Base-by-base conservation (phyloP, 2,329 filamentous ascomycete species). In the Fusarium zealandicum region DNA sequence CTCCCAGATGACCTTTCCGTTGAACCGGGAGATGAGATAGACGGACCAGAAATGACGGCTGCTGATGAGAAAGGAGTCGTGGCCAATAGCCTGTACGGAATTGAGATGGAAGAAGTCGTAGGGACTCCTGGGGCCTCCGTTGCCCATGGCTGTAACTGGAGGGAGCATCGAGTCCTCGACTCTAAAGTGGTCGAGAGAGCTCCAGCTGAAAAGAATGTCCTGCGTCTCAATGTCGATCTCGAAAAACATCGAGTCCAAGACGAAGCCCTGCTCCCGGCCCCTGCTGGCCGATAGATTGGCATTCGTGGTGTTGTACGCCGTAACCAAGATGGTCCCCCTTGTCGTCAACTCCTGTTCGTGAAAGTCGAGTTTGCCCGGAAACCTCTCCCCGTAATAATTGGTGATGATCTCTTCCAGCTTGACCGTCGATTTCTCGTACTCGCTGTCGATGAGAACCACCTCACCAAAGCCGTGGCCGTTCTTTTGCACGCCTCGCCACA, bases 151-250 rank as follows among this genome's bases (percentile, higher is more conserved):
- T 2, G 61, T 44, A 0, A 51, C 25, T 6, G 58, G 42, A 6
- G 57, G 47, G 1, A 63, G 31, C 40, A 54, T 62, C 0, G 64
- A 65, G 3, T 63, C 43, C 7, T 61, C 31, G 0, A 57, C 22
- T 7, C 50, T 50, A 27, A 69, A 57, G 35, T 77, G 73, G 1
- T 72, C 72, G 0, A 77, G 55, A 3, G 74, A 67, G 30, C 72
- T 76, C 78, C 78, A 79, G 6, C 52, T 62, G 47, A 75, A 79
- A 1, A 79, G 49, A 2, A 78, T 59, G 18, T 76, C 64, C 20
- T 69, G 67, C 0, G 75, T 78, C 28, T 68, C 64, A 8, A 76
- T 63, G 36, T 79, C 75, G n/a, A 79, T 66, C 53, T 79, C 76
- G 49, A 72, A 76, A 47, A 78, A 70, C 28, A 76, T 51, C 16